Base-by-base conservation (phyloP, 2,329 filamentous ascomycete genomes). In the Aquanectria penicillioides region DNA sequence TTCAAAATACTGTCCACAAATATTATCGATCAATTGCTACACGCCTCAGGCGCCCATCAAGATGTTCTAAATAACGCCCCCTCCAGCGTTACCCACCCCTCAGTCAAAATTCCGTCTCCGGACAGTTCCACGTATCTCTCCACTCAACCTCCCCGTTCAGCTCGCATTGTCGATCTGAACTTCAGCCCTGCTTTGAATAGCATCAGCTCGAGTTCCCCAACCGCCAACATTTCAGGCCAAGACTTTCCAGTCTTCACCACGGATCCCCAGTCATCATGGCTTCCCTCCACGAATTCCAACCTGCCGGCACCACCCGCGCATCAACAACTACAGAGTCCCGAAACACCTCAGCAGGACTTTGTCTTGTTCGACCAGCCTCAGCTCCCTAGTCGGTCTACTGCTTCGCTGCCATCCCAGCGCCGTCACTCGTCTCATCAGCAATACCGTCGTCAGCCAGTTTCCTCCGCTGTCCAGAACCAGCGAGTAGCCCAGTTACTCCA, bases 191-290 rank as follows among this genome's bases (percentile, higher is more conserved):
- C 86, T 83, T 78, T 80, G 75, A 72, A 73, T 73, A 82, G 81
- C 82, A 80, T 76, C 80, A 80, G 83, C 85, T 80, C 77, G 69
- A 85, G 83, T 86, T 84, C 80, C 79, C 76, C 74, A 72, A 83
- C 82, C 81, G 78, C 80, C 78, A 87, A 80, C 80, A 87, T 87
- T 85, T 76, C 82, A 80, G 75, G 78, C 74, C 85, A 82, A 86
- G 88, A 89, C 86, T 86, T 84, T 69, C 73, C 82, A 86, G 88
- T 91, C 88, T 89, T 89, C 89, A 93, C 84, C 85, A 93, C 90
- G 90, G 90, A 90, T 91, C 86, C 87, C 77, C 83, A 83, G 80
- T 86, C 87, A 93, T 71, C 84, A 94, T 94, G 91, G 91, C 89
- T 84, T 88, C 86, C 89, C 84, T 88, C 87, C 81, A 86, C 81